These are phyloP conservation scores for Thelonectria olida DNA, from an alignment of 2,329 filamentous ascomycete species.

Conservation along the genomic window DNA sequence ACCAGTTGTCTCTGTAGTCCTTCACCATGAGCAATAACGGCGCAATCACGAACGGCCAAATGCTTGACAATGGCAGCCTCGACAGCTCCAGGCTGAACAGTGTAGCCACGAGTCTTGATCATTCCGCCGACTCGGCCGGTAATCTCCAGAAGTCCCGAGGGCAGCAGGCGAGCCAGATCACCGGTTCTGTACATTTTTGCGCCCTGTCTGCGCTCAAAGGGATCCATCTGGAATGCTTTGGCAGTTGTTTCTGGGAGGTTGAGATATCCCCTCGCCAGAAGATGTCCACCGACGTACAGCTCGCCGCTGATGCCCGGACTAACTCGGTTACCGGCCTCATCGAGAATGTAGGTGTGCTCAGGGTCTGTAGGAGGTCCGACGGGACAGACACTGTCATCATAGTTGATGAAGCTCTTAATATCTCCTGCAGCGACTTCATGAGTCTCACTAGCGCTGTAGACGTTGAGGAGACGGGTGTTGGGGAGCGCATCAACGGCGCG, in stretches of 20 bases:
- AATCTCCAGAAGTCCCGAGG: conserved; percentile 76
- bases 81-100: conserved; percentile 79
- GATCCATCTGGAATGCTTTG: conserved; percentile 74
- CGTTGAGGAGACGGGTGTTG: conserved; percentile 76
- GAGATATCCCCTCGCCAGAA: conserved; percentile 80
- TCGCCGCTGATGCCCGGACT: conserved; percentile 72
- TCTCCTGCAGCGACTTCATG: conserved; percentile 83
- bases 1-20: conserved; percentile 79
- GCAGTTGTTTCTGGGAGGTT: conserved; percentile 82
- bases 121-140: conserved; percentile 80
- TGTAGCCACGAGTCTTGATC: conserved; percentile 85
- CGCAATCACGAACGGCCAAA: conserved; percentile 76
- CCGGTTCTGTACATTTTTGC: conserved; percentile 80
- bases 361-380: conserved; percentile 77
- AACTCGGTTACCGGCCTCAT: conserved; percentile 73
- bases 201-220: conserved; percentile 66
- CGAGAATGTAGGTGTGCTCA: conserved; percentile 75
- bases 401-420: conserved; percentile 72
- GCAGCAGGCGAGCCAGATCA: conserved; percentile 73
- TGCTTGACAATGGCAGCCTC: conserved; percentile 76
- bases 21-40: conserved; percentile 78
- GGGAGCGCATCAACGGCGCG: conserved; percentile 75
- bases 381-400: conserved; percentile 73
- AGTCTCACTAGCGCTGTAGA: conserved; percentile 85
- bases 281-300: conserved; percentile 77